These are phyloP conservation scores for Funneliformis geosporum DNA, from an alignment of 192 early-diverging fungal genomes.

Conservation along the genomic window DNA sequence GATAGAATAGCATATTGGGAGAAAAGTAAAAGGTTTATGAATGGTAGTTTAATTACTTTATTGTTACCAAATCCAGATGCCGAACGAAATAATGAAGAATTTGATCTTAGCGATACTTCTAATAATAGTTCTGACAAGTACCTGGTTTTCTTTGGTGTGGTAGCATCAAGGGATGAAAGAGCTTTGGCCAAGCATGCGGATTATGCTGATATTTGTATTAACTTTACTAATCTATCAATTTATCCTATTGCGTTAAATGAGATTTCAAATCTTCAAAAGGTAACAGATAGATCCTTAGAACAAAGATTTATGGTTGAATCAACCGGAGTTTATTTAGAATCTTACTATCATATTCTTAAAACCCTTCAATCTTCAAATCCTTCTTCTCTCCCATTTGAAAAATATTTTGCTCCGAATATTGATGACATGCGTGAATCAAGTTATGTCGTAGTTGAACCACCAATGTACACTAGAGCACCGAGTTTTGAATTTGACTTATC, in stretches of 20 bases:
- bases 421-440: neutral
- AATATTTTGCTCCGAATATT: constrained; percentile 40
- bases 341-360: constrained; percentile 41
- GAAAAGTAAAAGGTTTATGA: constrained; percentile 42
- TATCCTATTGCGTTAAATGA: constrained; percentile 28
- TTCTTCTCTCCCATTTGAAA: constrained; percentile 39
- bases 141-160: constrained; percentile 35
- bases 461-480: constrained; percentile 42
- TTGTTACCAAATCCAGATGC: constrained; percentile 27
- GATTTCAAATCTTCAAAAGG: neutral
- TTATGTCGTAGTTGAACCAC: constrained; percentile 26
- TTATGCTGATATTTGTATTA: constrained; percentile 32
- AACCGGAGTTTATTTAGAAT: constrained; percentile 38
- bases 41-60: constrained; percentile 48
- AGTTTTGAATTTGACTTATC: constrained; percentile 39
- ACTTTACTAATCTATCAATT: constrained; percentile 37
- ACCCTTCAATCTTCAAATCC: constrained; percentile 39
- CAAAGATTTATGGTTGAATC: constrained; percentile 44
- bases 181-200: constrained; percentile 28
- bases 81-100: neutral
- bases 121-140: neutral
- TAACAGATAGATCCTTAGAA: neutral
- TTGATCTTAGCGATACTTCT: too few species aligned
- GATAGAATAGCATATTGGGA: constrained; percentile 48
- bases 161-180: constrained; percentile 37